phyloP scores from a whole-genome alignment of 2,329 filamentous ascomycete genomes.

The Orbilia javanica region DNA sequence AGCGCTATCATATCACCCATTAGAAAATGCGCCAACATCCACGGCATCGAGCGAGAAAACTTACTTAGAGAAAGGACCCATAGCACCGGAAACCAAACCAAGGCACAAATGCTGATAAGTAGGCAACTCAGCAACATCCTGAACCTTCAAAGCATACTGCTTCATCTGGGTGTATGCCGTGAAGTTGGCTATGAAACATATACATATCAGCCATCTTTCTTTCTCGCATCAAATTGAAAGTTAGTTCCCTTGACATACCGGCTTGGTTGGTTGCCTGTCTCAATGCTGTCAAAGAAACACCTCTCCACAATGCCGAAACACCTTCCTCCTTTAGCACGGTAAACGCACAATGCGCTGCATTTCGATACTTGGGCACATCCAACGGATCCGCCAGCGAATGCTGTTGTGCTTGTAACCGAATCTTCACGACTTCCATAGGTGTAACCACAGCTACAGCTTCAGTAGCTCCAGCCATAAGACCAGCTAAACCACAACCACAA shows the following conservation, averaged over 20 bases:
- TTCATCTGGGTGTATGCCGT: slow-evolving; percentile 97
- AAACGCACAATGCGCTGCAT: slow-evolving; percentile 74
- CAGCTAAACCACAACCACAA: slow-evolving; percentile 71
- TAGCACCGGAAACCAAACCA: slow-evolving; percentile 89
- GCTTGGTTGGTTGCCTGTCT: slow-evolving; percentile 97
- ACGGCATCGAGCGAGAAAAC: background rate
- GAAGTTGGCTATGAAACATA: slow-evolving; percentile 77
- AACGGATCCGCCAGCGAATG: slow-evolving; percentile 98
- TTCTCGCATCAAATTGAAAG: background rate
- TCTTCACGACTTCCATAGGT: slow-evolving; percentile 99
- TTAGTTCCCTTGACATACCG: slow-evolving; percentile 64
- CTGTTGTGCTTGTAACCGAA: slow-evolving; percentile 96
- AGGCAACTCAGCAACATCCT: slow-evolving; percentile 77
- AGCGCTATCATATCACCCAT: slow-evolving; percentile 70
- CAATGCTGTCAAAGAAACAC: slow-evolving; percentile 91
- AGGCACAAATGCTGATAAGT: slow-evolving; percentile 92
- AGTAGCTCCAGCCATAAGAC: slow-evolving; percentile 90
- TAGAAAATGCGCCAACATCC: background rate
- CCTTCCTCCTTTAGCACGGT: slow-evolving; percentile 95
- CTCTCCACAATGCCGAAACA: slow-evolving; percentile 85
- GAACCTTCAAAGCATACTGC: slow-evolving; percentile 77
- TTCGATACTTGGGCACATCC: slow-evolving; percentile 81
- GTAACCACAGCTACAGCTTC: slow-evolving; percentile 97
- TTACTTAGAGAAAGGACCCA: slow-evolving; percentile 85
- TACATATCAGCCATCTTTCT: background rate